A percentile compares a stretch with the other conserved stretches of the same genome.
These are phyloP conservation scores for Salix arbutifolia DNA, from an alignment of 345 rosid genomes.

Conservation along the genomic window DNA sequence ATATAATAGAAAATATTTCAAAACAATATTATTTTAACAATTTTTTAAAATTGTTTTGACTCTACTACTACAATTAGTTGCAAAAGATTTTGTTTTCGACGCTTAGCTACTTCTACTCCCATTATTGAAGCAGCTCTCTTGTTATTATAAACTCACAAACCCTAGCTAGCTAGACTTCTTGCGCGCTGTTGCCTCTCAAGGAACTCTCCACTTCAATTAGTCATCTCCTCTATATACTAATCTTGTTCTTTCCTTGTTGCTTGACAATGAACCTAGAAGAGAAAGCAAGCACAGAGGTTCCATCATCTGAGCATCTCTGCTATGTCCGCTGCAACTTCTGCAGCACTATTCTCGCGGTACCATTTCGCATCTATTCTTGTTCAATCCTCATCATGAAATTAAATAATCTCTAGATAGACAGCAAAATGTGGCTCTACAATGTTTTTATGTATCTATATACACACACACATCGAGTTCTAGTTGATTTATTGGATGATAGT, in stretches of 20 bases:
- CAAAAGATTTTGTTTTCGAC: constrained; percentile 27
- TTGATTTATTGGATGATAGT: background rate
- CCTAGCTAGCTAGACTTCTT: background rate
- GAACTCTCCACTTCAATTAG: constrained; percentile 17
- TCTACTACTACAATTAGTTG: constrained; percentile 15
- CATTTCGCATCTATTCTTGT: background rate
- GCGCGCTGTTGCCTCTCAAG: background rate
- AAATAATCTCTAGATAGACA: background rate
- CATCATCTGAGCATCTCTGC: constrained; percentile 80
- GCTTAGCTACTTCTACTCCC: background rate
- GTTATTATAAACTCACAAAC: constrained; percentile 6
- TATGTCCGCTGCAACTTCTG: constrained; percentile 98
- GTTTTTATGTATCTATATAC: no score
- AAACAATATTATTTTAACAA: no score
- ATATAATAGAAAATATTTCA: no score
- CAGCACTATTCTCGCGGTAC: constrained; percentile 98
- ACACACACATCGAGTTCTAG: background rate
- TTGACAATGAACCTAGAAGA: constrained; percentile 60
- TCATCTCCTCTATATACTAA: background rate
- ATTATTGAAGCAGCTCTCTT: background rate
- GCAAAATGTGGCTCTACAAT: background rate
- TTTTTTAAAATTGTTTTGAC: background rate
- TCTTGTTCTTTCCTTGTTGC: constrained; percentile 8
- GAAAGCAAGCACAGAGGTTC: constrained; percentile 52
- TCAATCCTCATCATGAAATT: background rate